Conservation (phyloP, 1,284 basidiomycete genomes). For the Laetiporus sulphureus region DNA sequence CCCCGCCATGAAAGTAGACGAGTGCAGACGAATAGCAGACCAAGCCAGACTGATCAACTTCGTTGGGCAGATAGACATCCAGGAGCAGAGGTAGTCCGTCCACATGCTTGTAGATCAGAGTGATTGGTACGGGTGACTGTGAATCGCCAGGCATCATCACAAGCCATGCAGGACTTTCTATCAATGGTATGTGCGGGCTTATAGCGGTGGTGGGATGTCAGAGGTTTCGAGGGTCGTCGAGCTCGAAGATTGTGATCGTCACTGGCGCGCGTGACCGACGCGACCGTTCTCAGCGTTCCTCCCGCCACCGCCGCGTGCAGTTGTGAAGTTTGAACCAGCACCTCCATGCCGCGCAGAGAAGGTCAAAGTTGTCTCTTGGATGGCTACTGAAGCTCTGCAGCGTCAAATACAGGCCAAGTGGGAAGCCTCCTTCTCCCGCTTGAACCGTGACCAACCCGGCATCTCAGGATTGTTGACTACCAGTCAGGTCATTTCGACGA, state of each 20-base stretch:
- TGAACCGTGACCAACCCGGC: slow-evolving; percentile 57
- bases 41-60: neutral
- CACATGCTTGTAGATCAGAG: slow-evolving; percentile 15
- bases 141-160: too few relatives aligned
- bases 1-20: slow-evolving; percentile 61
- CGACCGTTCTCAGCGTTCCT: too few relatives aligned
- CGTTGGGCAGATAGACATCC: slow-evolving; percentile 17
- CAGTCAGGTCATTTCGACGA: slow-evolving; percentile 41
- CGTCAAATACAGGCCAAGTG: slow-evolving; percentile 65
- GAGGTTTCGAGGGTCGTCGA: too few relatives aligned
- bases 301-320: too few relatives aligned
- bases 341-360: too few relatives aligned
- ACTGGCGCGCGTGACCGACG: too few relatives aligned
- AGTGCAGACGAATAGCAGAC: slow-evolving; percentile 33
- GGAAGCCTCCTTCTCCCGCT: slow-evolving; percentile 59
- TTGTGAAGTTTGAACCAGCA: too few relatives aligned
- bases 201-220: too few relatives aligned
- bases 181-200: too few relatives aligned
- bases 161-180: too few relatives aligned
- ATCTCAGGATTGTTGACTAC: slow-evolving; percentile 61
- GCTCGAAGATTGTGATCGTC: too few relatives aligned
- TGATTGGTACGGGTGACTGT: slow-evolving; percentile 1
- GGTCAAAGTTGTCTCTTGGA: neutral
- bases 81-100: slow-evolving; percentile 11
- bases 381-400: slow-evolving; percentile 21